These are phyloP conservation scores for Tetragonia tetragonoides DNA, from an alignment of 148 eudicot genomes.

Conservation along the genomic window DNA sequence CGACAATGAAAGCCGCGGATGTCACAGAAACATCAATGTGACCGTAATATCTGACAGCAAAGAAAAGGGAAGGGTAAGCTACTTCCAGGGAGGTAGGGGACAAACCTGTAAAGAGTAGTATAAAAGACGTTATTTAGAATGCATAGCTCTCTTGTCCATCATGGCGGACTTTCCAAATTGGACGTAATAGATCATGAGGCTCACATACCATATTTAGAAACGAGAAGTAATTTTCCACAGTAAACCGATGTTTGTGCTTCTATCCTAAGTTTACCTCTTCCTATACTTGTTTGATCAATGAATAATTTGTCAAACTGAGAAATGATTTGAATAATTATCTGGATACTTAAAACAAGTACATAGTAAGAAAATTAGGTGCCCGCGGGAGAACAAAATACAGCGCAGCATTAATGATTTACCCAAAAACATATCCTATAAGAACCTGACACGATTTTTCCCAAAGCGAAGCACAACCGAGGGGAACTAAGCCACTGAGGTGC, in stretches of 20 bases:
- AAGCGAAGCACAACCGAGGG: neutral
- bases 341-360: neutral
- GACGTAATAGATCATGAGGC: neutral
- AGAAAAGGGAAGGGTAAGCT: conserved; percentile 4
- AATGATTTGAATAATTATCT: neutral
- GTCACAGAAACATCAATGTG: conserved; percentile 88
- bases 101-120: neutral
- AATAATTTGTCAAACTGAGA: neutral
- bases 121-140: neutral
- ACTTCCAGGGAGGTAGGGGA: neutral
- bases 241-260: neutral
- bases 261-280: neutral
- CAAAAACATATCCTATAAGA: neutral
- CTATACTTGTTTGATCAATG: neutral
- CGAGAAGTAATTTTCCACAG: neutral
- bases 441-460: neutral
- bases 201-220: too few species aligned
- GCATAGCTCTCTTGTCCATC: neutral
- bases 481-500: neutral
- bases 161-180: neutral
- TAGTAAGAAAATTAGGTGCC: neutral
- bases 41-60: conserved; percentile 60
- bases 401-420: neutral
- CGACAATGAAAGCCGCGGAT: conserved; percentile 86
- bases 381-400: neutral